These are phyloP conservation scores for Piromyces sp. DNA, from an alignment of 192 early-diverging fungal genomes.

Conservation along the genomic window DNA sequence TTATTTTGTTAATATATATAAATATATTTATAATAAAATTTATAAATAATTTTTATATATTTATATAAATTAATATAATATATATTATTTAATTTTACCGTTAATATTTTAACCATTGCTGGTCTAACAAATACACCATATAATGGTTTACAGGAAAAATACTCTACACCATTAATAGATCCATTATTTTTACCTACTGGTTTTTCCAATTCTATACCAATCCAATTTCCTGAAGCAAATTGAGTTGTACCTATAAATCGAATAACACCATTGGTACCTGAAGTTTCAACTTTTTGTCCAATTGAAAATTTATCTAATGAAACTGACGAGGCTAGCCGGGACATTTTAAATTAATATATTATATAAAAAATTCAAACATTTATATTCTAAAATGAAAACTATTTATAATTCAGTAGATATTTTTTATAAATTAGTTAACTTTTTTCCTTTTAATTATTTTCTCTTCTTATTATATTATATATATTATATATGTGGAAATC, in stretches of 20 bases:
- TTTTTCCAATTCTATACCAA: slow-evolving; percentile 73
- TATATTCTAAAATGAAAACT: neutral
- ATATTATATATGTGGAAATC: too few species aligned
- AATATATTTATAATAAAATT: too few species aligned
- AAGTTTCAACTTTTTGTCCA: slow-evolving; percentile 22
- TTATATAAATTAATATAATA: too few species aligned
- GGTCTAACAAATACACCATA: slow-evolving; percentile 65
- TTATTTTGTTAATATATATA: too few species aligned
- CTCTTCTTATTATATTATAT: too few species aligned
- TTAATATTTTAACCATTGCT: slow-evolving; percentile 24
- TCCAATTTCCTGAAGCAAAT: slow-evolving; percentile 74
- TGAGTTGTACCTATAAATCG: slow-evolving; percentile 65
- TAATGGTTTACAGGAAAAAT: slow-evolving; percentile 54
- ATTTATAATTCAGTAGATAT: too few species aligned
- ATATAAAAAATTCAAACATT: neutral
- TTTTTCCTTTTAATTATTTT: too few species aligned
- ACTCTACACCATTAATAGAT: slow-evolving; percentile 51
- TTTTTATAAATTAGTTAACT: too few species aligned
- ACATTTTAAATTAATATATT: neutral
- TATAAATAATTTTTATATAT: too few species aligned
- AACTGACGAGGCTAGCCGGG: neutral
- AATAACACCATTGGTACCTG: slow-evolving; percentile 42
- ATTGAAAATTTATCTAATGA: neutral
- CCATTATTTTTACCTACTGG: slow-evolving; percentile 62
- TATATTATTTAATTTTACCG: neutral